These are phyloP conservation scores for Paecilomyces variotii DNA, from an alignment of 2,329 filamentous ascomycete species.

Conservation along the genomic window DNA sequence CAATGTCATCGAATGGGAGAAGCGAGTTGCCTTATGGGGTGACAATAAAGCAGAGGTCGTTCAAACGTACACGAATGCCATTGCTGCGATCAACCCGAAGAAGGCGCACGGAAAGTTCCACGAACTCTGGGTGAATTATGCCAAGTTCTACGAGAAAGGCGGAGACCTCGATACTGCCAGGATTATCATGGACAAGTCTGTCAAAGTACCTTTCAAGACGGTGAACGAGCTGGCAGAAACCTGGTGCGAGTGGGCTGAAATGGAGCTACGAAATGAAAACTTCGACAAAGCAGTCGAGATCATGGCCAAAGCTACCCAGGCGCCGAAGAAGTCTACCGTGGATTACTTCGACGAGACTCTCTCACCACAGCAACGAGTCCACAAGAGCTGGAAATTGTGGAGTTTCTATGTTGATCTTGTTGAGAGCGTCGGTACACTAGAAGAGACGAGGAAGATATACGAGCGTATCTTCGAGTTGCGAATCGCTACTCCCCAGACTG, in stretches of 20 bases:
- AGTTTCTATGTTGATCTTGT: conserved; percentile 98
- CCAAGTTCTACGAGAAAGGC: conserved; percentile 89
- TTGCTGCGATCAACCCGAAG: conserved; percentile 86
- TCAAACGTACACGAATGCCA: conserved; percentile 89
- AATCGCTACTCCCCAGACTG: conserved; percentile 94
- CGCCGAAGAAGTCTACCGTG: conserved; percentile 95
- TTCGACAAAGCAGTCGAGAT: conserved; percentile 91
- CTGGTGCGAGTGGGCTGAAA: conserved; percentile 99
- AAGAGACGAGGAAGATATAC: conserved; percentile 90
- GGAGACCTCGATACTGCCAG: conserved; percentile 78
- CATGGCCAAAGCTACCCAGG: conserved; percentile 94
- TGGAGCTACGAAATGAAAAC: conserved; percentile 93
- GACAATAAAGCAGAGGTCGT: conserved; percentile 87
- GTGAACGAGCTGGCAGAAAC: conserved; percentile 95
- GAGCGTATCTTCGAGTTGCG: conserved; percentile 96
- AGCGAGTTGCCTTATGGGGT: conserved; percentile 90
- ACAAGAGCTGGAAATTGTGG: conserved; percentile 99
- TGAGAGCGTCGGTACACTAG: conserved; percentile 82
- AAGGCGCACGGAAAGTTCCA: conserved; percentile 90
- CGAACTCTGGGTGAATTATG: conserved; percentile 92
- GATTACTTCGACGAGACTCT: conserved; percentile 97
- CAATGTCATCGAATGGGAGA: conserved; percentile 95
- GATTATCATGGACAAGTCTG: conserved; percentile 93
- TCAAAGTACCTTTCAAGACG: conserved; percentile 95
- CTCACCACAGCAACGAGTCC: conserved; percentile 88